Conservation (phyloP, 176 grass and related monocot species). For the Cocos nucifera region DNA sequence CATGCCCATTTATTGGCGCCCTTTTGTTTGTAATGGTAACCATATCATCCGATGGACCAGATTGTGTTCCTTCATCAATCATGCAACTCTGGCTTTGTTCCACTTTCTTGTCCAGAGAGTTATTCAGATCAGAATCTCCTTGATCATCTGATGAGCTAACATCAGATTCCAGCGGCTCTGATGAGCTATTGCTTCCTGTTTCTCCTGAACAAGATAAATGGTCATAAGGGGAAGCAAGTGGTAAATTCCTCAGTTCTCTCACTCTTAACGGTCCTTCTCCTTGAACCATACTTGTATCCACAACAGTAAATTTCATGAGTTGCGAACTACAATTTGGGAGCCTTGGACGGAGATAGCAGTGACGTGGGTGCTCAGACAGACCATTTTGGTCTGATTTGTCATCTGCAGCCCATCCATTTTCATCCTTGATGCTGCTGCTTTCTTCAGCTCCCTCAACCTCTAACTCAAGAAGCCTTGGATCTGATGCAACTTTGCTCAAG, state of each 20-base stretch:
- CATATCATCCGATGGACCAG: conserved; percentile 26
- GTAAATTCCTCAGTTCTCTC: conserved; percentile 69
- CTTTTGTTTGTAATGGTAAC: conserved; percentile 20
- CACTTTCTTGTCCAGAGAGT: conserved; percentile 19
- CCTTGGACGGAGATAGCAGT: conserved; percentile 30
- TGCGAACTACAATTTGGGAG: conserved; percentile 41
- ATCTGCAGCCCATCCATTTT: conserved; percentile 42
- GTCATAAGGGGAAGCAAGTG: conserved; percentile 36
- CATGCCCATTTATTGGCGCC: conserved; percentile 30
- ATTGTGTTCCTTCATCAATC: conserved; percentile 21
- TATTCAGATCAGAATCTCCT: conserved; percentile 16
- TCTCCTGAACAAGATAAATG: conserved; percentile 28
- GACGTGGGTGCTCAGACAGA: conserved; percentile 28
- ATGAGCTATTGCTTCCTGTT: conserved; percentile 39
- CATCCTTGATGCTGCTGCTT: conserved; percentile 25
- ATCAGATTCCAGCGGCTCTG: conserved; percentile 35
- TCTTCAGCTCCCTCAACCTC: conserved; percentile 37
- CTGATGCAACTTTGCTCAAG: conserved; percentile 82
- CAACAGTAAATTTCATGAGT: conserved; percentile 91
- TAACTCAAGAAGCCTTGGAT: conserved; percentile 56
- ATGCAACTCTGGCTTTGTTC: conserved; percentile 15
- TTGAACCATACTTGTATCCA: conserved; percentile 84
- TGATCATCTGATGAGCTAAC: conserved; percentile 34
- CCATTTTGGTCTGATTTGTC: conserved; percentile 29
- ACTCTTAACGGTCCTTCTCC: conserved; percentile 66